Evolutionary conservation across 2,329 filamentous ascomycete genomes (phyloP).

Genomic region (Triangularia verruculosa): DNA sequence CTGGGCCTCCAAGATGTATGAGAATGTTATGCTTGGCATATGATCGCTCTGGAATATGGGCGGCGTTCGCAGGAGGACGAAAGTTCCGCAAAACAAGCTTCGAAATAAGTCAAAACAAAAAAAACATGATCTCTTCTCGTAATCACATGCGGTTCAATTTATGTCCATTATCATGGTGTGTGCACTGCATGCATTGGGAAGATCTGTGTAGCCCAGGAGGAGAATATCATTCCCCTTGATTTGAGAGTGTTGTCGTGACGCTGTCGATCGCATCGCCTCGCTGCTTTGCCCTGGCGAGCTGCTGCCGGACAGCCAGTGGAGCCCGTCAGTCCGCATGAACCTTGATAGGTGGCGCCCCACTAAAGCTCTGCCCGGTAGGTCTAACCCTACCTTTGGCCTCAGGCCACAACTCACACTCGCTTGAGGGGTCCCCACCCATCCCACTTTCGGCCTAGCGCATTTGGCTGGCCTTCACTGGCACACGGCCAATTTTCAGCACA

Average conservation of each 20-base stretch:
- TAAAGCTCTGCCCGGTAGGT: constrained; percentile 23
- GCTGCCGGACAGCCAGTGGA: constrained; percentile 14
- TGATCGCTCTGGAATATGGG: background rate
- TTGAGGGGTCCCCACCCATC: constrained; percentile 19
- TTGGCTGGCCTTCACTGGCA: constrained; percentile 23
- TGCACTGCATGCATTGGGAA: background rate
- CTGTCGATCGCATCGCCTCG: background rate
- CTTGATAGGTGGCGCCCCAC: constrained; percentile 16
- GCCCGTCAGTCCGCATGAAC: background rate
- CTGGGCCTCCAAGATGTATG: background rate
- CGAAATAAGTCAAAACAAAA: background rate
- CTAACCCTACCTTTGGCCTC: constrained; percentile 30
- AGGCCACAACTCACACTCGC: constrained; percentile 24
- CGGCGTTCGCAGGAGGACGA: background rate
- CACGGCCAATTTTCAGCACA: constrained; percentile 31
- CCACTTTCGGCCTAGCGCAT: constrained; percentile 26
- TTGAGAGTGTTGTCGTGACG: background rate
- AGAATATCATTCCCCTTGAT: background rate
- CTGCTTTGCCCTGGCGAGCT: background rate
- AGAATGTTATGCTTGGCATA: background rate
- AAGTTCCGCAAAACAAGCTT: background rate
- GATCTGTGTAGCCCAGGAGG: background rate
- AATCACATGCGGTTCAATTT: background rate
- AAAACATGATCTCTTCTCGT: background rate
- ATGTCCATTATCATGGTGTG: background rate